Evolutionary conservation across 2,329 filamentous ascomycete species (phyloP), one percentile per base, ranked within the genome.

Genomic region (Aspergillus sp.): DNA sequence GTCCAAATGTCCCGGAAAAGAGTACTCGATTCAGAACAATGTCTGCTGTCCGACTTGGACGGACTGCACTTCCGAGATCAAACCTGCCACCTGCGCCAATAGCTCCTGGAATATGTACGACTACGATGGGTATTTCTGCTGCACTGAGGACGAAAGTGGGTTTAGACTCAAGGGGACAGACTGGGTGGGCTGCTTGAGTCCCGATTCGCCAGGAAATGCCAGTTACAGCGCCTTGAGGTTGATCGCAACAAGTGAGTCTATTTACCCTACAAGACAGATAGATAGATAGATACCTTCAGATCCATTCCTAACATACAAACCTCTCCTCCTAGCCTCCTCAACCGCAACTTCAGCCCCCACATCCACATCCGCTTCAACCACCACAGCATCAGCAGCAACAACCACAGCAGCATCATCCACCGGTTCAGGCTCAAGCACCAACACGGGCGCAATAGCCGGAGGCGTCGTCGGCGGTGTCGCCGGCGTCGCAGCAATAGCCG

Each of bases 31-130:
- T 28, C n/a, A 39, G 4, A 55, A 55, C n/a, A 57, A 57, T 21
- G 55, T 50, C 21, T 58, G 56, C 21, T 58, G 56, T 23, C 39
- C 53, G 19, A 55, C 39, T 6, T 55, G 53, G 53, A 55, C 53
- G 10, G 53, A 55, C 17, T 55, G 53, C 12, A 55, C 53, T 8
- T 23, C 53, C 23, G 23, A 55, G 1, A 55, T 55, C 25, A 38
- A 53, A 15, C 49, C 48, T 10, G 38, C 39, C 7, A 25, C 19
- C 12, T 52, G 56, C 21, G 56, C 36, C 5, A 43, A 45, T 7
- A 43, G 23, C 19, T 41, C n/a, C 23, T 58, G 56, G 56, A 23
- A 19, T n/a, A 23, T 58, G 36, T 58, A 58, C n/a, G 32, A 52
- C 30, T 50, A 50, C 23, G 32, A 19, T 5, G 48, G 39, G 4